These are phyloP conservation scores for Saccharum officinarum DNA, from an alignment of 176 grass and related monocot species.

Conservation along the genomic window DNA sequence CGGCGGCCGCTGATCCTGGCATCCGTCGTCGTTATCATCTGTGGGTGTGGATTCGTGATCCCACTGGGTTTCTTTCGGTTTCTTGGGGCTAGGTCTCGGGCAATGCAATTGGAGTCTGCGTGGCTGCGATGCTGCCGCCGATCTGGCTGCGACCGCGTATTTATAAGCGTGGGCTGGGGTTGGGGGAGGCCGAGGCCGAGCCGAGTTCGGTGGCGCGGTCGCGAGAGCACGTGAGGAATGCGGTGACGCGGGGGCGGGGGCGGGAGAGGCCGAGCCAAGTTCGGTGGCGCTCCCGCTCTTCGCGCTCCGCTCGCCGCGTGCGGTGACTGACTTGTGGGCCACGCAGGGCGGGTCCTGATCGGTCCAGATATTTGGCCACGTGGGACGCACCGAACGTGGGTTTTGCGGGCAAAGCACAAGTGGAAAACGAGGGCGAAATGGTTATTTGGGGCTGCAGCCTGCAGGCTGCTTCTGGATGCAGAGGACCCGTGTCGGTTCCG, in stretches of 20 bases:
- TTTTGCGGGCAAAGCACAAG: neutral
- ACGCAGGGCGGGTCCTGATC: neutral
- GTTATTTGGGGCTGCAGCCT: neutral
- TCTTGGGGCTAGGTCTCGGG: neutral
- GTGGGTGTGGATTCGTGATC: neutral
- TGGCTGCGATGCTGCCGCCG: neutral
- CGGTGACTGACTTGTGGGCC: constrained; percentile 37
- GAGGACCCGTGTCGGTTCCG: neutral
- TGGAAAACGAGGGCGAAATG: constrained; percentile 32
- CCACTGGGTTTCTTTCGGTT: constrained; percentile 11
- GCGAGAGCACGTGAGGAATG: constrained; percentile 41
- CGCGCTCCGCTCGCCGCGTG: neutral
- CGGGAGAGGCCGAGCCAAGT: neutral
- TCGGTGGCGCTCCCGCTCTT: neutral
- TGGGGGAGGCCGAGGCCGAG: neutral
- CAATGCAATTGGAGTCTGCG: neutral
- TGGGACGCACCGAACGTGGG: constrained; percentile 5
- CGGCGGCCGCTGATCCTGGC: neutral
- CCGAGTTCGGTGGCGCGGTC: constrained; percentile 17
- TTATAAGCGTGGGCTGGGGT: constrained; percentile 22
- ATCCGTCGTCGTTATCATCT: neutral
- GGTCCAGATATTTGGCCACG: constrained; percentile 8
- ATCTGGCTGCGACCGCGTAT: neutral
- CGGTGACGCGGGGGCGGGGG: neutral
- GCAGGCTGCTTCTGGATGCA: neutral